A percentile compares a stretch with the other conserved stretches of the same genome.
Evolutionary conservation across 2,329 filamentous ascomycete genomes (phyloP).

Genomic region (Rasamsonia emersonii): DNA sequence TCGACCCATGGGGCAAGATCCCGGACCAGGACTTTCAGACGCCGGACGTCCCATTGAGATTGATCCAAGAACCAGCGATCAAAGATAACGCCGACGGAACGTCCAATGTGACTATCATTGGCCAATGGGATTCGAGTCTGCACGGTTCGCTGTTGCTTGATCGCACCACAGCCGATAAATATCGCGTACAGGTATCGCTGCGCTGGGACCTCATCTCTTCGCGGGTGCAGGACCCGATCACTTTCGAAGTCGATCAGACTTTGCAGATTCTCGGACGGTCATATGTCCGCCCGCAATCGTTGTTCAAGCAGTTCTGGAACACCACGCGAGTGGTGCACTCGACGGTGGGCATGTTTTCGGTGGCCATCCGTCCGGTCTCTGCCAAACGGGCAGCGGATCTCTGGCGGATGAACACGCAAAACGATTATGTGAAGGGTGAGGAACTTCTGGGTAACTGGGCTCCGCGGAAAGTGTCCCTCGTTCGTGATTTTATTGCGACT

Average conservation of each 20-base stretch:
- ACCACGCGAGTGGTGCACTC: conserved; percentile 79
- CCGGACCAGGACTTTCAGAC: conserved; percentile 66
- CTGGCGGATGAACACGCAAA: conserved; percentile 91
- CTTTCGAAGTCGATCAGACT: conserved; percentile 70
- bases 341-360: conserved; percentile 74
- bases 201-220: conserved; percentile 78
- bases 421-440: conserved; percentile 94
- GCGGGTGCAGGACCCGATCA: conserved; percentile 79
- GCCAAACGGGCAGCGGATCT: conserved; percentile 88
- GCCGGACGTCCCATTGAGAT: conserved; percentile 66
- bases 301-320: conserved; percentile 82
- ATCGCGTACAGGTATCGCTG: conserved; percentile 79
- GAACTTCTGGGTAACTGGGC: conserved; percentile 78
- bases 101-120: conserved; percentile 73
- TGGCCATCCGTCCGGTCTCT: conserved; percentile 76
- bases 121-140: conserved; percentile 92
- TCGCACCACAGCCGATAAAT: conserved; percentile 83
- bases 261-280: conserved; percentile 77
- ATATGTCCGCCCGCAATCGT: conserved; percentile 76
- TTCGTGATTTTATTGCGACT: conserved; percentile 75
- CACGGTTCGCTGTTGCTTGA: conserved; percentile 92
- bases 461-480: conserved; percentile 78
- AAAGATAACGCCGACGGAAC: conserved; percentile 86
- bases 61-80: conserved; percentile 69
- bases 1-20: conserved; percentile 78